A percentile compares a stretch with the other conserved stretches of the same genome.
These are phyloP conservation scores for Amanita thiersii DNA, from an alignment of 768 basidiomycete genomes.

Conservation along the genomic window DNA sequence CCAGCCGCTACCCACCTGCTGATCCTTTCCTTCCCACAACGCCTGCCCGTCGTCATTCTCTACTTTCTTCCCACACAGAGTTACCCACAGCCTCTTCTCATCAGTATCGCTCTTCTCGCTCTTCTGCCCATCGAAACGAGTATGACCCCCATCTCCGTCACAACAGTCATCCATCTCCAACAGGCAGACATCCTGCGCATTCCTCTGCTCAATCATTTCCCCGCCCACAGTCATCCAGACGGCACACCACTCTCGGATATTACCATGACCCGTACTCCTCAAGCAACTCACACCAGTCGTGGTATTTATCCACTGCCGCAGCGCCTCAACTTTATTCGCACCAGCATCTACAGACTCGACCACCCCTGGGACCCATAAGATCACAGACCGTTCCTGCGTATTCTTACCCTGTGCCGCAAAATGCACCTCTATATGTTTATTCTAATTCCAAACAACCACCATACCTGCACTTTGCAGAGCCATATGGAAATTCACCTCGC, in stretches of 20 bases:
- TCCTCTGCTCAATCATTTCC: not conserved
- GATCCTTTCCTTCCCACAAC: conserved; percentile 26
- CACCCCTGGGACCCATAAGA: too few relatives aligned
- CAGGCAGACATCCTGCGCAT: not conserved
- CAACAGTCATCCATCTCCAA: not conserved
- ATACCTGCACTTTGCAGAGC: too few relatives aligned
- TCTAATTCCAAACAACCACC: too few relatives aligned
- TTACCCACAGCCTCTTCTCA: conserved; percentile 8
- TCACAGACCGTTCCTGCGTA: too few relatives aligned
- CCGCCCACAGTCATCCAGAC: not conserved
- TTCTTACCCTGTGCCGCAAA: too few relatives aligned
- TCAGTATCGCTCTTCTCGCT: conserved; percentile 7
- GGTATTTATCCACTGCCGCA: too few relatives aligned
- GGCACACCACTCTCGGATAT: conserved; percentile 1
- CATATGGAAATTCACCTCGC: too few relatives aligned
- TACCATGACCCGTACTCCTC: not conserved
- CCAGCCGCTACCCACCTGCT: conserved; percentile 15
- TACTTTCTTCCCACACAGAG: conserved; percentile 9
- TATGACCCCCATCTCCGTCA: not conserved
- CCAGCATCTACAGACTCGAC: too few relatives aligned
- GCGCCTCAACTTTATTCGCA: too few relatives aligned
- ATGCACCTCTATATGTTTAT: too few relatives aligned
- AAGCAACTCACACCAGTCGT: not conserved
- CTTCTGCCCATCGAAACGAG: conserved; percentile 1
- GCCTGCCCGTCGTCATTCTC: conserved; percentile 16